Base-by-base conservation (phyloP, 1,284 basidiomycete species). In the Coniferiporia sulphurascens region DNA sequence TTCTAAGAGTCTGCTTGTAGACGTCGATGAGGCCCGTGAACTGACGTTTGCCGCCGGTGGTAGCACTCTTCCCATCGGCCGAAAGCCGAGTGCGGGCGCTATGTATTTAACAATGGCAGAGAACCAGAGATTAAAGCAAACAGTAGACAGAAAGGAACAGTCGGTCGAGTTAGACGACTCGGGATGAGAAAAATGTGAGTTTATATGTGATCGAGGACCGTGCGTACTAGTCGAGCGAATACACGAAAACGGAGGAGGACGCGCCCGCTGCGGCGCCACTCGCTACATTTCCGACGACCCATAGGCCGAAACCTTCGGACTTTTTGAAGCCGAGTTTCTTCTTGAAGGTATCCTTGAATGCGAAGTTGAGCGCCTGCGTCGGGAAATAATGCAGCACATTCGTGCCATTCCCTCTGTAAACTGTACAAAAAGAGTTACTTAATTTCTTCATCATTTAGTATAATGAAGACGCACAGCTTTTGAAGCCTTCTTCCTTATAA, bases 321-420 rank as follows among this genome's bases (percentile, higher is more conserved):
- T 78, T 81, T 70, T 79, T 79, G 71, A 79, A 81, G 10, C 75
- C 78, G 63, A 84, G 77, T 58, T 77, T 70, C 61, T 75, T 72
- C 71, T 83, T 78, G 65, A 73, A 79, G 44, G 70, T 72, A 63
- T 79, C 78, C 68, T 78, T 74, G 70, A 76, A 75, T 15, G 74
- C 75, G 56, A 76, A 75, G 73, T 86, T 85, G 59, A 85, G 72
- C 4, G 84, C 83, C 70, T 85, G 83, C 34, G 83, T 85, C 52
- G 83, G 84, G 74, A 85, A 85, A 75, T 85, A 84, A 69, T 84
- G 79, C 66, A 85, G 74, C 61, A 85, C 78, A 69, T 85, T 86
- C 70, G 83, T 79, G 55, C 78, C 78, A 70, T 85, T 86, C 52
- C 84, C 84, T 58, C 84, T 76, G 83, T 83, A 86, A 70, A 85